phyloP scores from a whole-genome alignment of 192 early-diverging fungal species.

The Pilobolus umbonatus region DNA sequence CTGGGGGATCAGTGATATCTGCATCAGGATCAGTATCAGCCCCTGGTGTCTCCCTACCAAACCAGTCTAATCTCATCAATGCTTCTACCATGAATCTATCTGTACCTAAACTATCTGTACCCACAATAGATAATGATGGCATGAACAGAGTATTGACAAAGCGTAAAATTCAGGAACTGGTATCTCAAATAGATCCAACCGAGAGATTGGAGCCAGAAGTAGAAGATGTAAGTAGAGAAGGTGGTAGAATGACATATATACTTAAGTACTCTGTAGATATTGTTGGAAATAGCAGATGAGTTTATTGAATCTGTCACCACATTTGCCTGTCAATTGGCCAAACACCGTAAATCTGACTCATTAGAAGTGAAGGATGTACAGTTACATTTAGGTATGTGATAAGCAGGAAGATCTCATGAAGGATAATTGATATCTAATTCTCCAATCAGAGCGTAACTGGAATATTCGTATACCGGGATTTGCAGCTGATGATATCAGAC shows the following conservation, averaged over 20 bases:
- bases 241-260: not conserved
- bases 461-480: conserved; percentile 88
- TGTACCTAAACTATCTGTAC: not conserved
- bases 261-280: conserved; percentile 43
- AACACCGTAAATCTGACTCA: conserved; percentile 72
- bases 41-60: not conserved
- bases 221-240: conserved; percentile 60
- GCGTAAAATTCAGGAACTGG: conserved; percentile 80
- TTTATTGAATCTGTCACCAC: conserved; percentile 82
- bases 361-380: conserved; percentile 85
- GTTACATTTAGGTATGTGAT: conserved; percentile 63
- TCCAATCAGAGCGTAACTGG: conserved; percentile 70
- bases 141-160: conserved; percentile 53
- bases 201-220: conserved; percentile 79
- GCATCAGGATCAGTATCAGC: not conserved
- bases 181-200: conserved; percentile 76
- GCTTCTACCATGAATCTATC: not conserved
- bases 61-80: too few relatives aligned
- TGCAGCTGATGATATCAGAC: conserved; percentile 75
- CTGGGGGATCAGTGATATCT: not conserved
- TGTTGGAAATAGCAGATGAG: conserved; percentile 81
- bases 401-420: not conserved
- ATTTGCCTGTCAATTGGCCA: conserved; percentile 79
- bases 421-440: not conserved
- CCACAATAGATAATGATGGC: conserved; percentile 24